Evolutionary conservation across 2,329 filamentous ascomycete species (phyloP), one percentile per base, ranked within the genome.

Genomic region (Cyphellophora attinorum): DNA sequence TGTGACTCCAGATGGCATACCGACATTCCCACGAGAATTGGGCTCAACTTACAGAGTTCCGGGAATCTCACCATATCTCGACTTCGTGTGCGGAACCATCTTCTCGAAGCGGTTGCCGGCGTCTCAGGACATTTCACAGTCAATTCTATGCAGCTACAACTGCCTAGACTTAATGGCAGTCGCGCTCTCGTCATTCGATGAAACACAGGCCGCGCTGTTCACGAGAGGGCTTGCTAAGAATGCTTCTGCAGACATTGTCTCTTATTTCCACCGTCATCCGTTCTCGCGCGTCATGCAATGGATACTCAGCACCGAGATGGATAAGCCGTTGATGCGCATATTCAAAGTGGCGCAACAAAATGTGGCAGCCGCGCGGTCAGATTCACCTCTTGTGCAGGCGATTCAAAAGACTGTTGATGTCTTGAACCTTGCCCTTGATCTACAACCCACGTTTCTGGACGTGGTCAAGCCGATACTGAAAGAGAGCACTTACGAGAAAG

Each of bases 221-320:
- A 40, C 39, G 13, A 44, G 41, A 11, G 29, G 38, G 27, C 25
- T 17, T 11, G 23, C 40, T 27, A 31, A 29, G 12, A 37, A 39
- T 25, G 44, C 44, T 4, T 23, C 33, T 17, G 34, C 39, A 12
- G 25, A 25, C 12, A 29, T 39, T 27, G 70, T 89, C 18, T 73
- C 40, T 68, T 99, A 98, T 54, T 77, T 91, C 39, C 76, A 78
- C 15, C 72, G 94, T 34, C 93, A 98, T 60, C 89, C 93, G 1
- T 98, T 96, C 52, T 79, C 84, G 3, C 77, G 93, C 39, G 80
- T 93, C 11, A 95, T 96, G 83, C 91, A 98, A 54, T 96, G 91
- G 86, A 75, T 98, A 60, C 94, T 93, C 59, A 95, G 93, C 53
- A 85, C 93, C 51, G 85, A 81, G 45, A 84, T 95, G 14, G 76